A percentile compares a stretch with the other conserved stretches of the same genome.
Evolutionary conservation across 2,329 filamentous ascomycete genomes (phyloP).

Genomic region (Mollisia scopiformis): DNA sequence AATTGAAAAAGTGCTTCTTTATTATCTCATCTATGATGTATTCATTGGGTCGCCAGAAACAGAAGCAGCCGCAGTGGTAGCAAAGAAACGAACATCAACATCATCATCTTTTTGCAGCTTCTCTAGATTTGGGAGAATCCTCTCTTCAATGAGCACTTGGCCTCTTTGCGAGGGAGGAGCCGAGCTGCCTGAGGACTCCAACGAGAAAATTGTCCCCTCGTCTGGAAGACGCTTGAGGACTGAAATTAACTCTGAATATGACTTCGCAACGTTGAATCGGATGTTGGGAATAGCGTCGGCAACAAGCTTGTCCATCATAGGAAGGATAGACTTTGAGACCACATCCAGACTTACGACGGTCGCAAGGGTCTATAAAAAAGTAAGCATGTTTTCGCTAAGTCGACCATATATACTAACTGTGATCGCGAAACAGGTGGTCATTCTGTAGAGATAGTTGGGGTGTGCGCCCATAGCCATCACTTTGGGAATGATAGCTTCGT

Average conservation of each 20-base stretch:
- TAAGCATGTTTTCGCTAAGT: slow-evolving; percentile 28
- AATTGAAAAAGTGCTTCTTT: slow-evolving; percentile 27
- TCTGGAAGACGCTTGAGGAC: slow-evolving; percentile 91
- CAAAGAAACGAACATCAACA: slow-evolving; percentile 97
- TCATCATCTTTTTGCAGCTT: slow-evolving; percentile 97
- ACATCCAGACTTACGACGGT: slow-evolving; percentile 92
- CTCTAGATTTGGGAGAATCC: slow-evolving; percentile 86
- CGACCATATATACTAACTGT: slow-evolving; percentile 68
- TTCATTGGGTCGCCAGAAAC: slow-evolving; percentile 54
- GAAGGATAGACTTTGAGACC: slow-evolving; percentile 89
- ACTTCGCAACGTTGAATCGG: slow-evolving; percentile 99
- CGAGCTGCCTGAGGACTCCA: slow-evolving; percentile 76
- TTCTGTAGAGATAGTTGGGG: slow-evolving; percentile 98
- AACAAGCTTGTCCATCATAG: slow-evolving; percentile 94
- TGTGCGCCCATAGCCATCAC: slow-evolving; percentile 98
- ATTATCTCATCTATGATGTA: slow-evolving; percentile 46
- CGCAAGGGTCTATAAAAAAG: slow-evolving; percentile 78
- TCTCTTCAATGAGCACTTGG: slow-evolving; percentile 80
- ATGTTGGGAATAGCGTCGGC: slow-evolving; percentile 97
- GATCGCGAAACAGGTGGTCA: slow-evolving; percentile 99
- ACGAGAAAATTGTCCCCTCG: slow-evolving; percentile 80
- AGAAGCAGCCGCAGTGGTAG: slow-evolving; percentile 77
- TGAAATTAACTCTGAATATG: slow-evolving; percentile 86
- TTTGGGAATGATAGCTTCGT: slow-evolving; percentile 95
- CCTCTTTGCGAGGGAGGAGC: slow-evolving; percentile 69